These are phyloP conservation scores for Mucor lusitanicus DNA, from an alignment of 371 early-diverging fungal species.

Conservation along the genomic window DNA sequence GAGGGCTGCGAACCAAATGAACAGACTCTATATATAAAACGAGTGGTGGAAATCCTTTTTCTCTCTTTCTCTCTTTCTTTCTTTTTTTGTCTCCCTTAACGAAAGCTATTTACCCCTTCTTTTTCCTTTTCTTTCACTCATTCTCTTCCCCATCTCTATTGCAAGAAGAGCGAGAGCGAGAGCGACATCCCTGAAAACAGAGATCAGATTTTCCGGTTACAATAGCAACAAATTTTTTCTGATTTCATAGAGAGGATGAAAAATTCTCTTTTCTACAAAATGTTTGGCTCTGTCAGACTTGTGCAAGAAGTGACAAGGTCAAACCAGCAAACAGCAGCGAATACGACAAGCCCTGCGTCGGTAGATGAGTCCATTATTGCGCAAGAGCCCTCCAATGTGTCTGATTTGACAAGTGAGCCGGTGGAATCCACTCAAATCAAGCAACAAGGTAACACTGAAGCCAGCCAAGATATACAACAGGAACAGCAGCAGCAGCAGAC, in stretches of 20 bases:
- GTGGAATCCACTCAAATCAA: background rate
- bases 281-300: conserved; percentile 51
- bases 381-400: background rate
- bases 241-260: background rate
- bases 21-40: no score
- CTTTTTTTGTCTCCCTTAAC: background rate
- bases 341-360: background rate
- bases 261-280: conserved; percentile 36
- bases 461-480: background rate
- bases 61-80: background rate
- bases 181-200: background rate
- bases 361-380: background rate
- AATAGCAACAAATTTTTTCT: background rate
- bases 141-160: background rate
- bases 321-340: conserved; percentile 8
- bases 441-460: background rate
- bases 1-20: background rate
- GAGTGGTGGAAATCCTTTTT: background rate
- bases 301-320: conserved; percentile 54
- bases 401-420: background rate
- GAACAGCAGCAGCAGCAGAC: conserved; percentile 17
- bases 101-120: background rate
- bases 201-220: background rate
- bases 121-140: background rate
- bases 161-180: background rate